Percentiles rank a stretch among this genome's conserved stretches.
These are phyloP conservation scores for Cyberlindnera mississippiensis DNA, from an alignment of 805 yeast species.

Conservation along the genomic window DNA sequence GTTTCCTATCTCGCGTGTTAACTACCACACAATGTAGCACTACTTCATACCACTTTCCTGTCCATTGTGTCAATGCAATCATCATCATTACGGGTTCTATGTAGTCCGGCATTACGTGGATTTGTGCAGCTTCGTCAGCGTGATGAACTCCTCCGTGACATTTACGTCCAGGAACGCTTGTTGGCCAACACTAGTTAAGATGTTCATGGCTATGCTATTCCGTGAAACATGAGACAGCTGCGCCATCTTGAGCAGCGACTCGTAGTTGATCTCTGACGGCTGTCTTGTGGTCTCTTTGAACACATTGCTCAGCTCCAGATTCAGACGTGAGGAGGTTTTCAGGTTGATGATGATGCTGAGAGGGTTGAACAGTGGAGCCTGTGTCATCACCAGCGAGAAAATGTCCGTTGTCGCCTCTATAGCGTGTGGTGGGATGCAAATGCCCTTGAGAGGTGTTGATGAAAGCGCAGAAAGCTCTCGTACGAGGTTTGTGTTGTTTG, in stretches of 20 bases:
- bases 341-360: slow-evolving; percentile 11
- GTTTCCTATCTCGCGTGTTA: no score
- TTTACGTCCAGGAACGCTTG: slow-evolving; percentile 11
- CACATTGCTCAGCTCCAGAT: slow-evolving; percentile 4
- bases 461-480: not conserved
- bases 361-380: slow-evolving; percentile 6
- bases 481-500: slow-evolving; percentile 5
- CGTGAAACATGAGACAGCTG: slow-evolving; percentile 5
- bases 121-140: slow-evolving; percentile 3
- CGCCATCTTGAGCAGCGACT: slow-evolving; percentile 15
- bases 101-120: no score
- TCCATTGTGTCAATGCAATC: not conserved
- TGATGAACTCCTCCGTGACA: slow-evolving; percentile 3
- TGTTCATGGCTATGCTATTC: not conserved
- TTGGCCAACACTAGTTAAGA: slow-evolving; percentile 14
- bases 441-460: slow-evolving; percentile 8
- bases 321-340: slow-evolving; percentile 8
- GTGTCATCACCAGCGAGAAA: slow-evolving; percentile 7
- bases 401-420: slow-evolving; percentile 8
- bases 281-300: not conserved
- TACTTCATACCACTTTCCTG: not conserved
- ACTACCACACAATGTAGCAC: no score
- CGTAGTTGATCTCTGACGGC: slow-evolving; percentile 12
- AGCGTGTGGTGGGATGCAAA: slow-evolving; percentile 16
- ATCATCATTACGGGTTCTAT: not conserved